phyloP scores from a whole-genome alignment of 352 stramenopile genomes.

The Globisporangium lucens region DNA sequence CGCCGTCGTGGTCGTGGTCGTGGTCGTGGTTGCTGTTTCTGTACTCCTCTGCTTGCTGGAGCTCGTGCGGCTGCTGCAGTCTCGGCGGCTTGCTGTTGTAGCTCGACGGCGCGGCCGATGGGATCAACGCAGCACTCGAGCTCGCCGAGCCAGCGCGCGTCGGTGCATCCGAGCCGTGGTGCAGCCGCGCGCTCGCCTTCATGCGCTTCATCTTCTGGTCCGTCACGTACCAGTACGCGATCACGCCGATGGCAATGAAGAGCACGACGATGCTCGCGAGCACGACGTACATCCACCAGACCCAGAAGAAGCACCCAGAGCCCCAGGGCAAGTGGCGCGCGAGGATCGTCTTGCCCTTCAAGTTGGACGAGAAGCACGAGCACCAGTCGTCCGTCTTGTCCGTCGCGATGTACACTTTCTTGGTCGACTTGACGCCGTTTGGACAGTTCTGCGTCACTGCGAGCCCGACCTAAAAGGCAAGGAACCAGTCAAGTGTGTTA shows the following conservation, averaged over 20 bases:
- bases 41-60: conserved; percentile 1
- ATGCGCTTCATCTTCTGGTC: conserved; percentile 42
- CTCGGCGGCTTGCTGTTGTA: conserved; percentile 23
- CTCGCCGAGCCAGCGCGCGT: conserved; percentile 28
- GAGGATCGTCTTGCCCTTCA: conserved; percentile 58
- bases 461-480: conserved; percentile 36
- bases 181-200: conserved; percentile 24
- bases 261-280: conserved; percentile 54
- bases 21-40: not conserved
- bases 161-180: conserved; percentile 18
- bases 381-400: conserved; percentile 52
- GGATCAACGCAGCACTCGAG: conserved; percentile 24
- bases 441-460: conserved; percentile 76
- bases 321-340: conserved; percentile 60
- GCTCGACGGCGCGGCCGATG: conserved; percentile 16
- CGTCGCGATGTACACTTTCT: conserved; percentile 51
- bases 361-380: conserved; percentile 61
- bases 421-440: conserved; percentile 70
- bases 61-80: conserved; percentile 29
- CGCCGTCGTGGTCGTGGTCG: not conserved
- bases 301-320: conserved; percentile 74
- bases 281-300: conserved; percentile 86
- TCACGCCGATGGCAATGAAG: conserved; percentile 48
- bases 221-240: conserved; percentile 59
- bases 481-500: not conserved